Base-by-base conservation (phyloP, 164 flowering plant genomes). In the Tetrastigma voinierianum region DNA sequence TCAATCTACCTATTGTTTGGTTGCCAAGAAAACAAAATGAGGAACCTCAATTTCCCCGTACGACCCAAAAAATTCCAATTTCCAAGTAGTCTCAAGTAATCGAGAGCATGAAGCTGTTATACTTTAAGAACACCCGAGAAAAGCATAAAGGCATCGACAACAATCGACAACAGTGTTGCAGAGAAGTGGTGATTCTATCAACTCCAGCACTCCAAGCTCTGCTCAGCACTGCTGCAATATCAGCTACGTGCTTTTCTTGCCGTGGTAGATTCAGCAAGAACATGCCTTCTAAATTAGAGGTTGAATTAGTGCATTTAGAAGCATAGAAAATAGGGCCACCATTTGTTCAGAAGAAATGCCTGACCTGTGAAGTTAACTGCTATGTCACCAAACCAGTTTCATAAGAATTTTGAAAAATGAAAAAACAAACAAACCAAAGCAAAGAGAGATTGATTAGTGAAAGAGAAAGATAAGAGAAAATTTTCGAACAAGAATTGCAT, bases 281-380 rank as follows among this genome's bases (percentile, higher is more conserved):
- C 98, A 95, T 90, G 52, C 75, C 73, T 86, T 91, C 98, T 93
- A 81, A n/a, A n/a, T 16, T 19, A 23, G 10, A 62, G 20, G n/a
- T 51, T 43, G 15, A 45, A 21, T 1, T 49, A 15, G 25, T 9
- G 51, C 14, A 18, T 32, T 55, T 17, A 19, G 52, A 55, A 65
- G n/a, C 47, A 40, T 2, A 18, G 40, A 24, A n/a, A 53, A 32
- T 12, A 48, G n/a, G 52, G 52, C 18, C 1, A 49, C 49, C 18
- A 71, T 16, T 17, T 55, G 75, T 70, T 81, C 40, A n/a, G 87
- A 64, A 64, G 64, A 72, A 78, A 74, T 77, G 86, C 67, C 82
- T 76, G 67, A 91, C 98, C 98, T 74, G 98, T 91, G 80, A 94
- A 91, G 76, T 94, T 94, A 53, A 86, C 98, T 1, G 98, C 98